phyloP scores from a whole-genome alignment of 257 asterid species.

The Primulina tabacum region DNA sequence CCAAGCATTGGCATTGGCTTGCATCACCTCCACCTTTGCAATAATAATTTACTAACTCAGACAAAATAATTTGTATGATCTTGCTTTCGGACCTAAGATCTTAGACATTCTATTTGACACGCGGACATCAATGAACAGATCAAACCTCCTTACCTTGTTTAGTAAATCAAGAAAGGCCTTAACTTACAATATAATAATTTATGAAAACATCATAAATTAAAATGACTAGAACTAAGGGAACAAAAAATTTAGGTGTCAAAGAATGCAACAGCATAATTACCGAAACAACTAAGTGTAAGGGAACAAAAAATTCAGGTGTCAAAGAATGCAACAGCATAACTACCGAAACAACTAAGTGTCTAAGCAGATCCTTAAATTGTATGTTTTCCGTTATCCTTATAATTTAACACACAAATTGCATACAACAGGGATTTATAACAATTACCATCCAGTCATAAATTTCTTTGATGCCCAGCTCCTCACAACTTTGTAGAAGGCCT shows the following conservation, averaged over 20 bases:
- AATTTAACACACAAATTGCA: conserved; percentile 12
- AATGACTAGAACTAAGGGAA: neutral
- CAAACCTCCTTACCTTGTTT: neutral
- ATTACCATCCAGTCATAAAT: conserved; percentile 98
- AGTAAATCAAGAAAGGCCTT: neutral
- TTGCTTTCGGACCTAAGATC: neutral
- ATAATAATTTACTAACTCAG: neutral
- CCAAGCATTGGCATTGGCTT: neutral
- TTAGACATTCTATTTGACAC: neutral
- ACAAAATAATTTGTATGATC: neutral
- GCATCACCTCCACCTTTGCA: neutral
- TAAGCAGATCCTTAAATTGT: neutral
- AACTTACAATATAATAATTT: neutral
- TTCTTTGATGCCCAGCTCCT: conserved; percentile 98
- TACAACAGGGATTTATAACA: conserved; percentile 16
- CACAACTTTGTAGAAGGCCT: conserved; percentile 87
- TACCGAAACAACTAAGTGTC: neutral
- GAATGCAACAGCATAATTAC: neutral
- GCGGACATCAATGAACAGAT: neutral
- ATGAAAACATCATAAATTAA: no score
- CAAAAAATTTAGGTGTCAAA: neutral
- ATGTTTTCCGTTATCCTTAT: conserved; percentile 8
- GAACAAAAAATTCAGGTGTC: neutral
- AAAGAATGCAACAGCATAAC: neutral
- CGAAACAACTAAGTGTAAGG: neutral